A percentile compares a stretch with the other conserved stretches of the same genome.
These are phyloP conservation scores for Taphrina betulina DNA, from an alignment of 1,139 yeast species.

Conservation along the genomic window DNA sequence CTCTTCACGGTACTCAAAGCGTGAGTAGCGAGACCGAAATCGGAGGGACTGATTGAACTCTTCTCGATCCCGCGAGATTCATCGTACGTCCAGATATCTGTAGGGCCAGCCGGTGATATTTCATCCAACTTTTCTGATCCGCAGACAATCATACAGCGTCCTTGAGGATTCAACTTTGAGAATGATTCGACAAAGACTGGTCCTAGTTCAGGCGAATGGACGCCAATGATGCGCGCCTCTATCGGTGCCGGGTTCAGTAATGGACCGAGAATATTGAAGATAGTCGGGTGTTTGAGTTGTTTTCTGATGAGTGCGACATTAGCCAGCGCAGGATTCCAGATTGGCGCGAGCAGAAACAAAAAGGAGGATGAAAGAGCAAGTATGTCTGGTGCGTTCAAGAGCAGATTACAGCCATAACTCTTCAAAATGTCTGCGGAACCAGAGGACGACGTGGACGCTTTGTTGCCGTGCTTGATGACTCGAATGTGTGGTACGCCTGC, in stretches of 20 bases:
- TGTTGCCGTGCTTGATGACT: conserved; percentile 72
- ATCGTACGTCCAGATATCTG: conserved; percentile 63
- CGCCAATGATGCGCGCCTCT: conserved; percentile 81
- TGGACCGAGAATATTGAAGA: conserved; percentile 91
- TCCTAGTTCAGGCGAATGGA: conserved; percentile 75
- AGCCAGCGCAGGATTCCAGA: conserved; percentile 92
- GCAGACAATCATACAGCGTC: conserved; percentile 77
- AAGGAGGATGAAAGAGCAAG: conserved; percentile 50
- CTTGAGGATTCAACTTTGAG: conserved; percentile 55
- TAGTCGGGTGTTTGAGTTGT: conserved; percentile 81
- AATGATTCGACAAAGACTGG: conserved; percentile 82
- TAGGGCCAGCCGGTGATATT: conserved; percentile 80
- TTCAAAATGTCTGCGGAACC: conserved; percentile 89
- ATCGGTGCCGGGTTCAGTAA: conserved; percentile 86
- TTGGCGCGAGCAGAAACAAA: conserved; percentile 85
- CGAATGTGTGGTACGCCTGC: conserved; percentile 54
- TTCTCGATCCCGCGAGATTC: conserved; percentile 41
- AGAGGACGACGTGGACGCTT: conserved; percentile 87
- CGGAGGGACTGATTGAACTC: conserved; percentile 52
- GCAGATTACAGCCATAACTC: conserved; percentile 71
- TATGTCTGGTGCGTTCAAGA: conserved; percentile 58
- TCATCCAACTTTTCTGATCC: conserved; percentile 91
- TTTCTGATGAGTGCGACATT: conserved; percentile 75
- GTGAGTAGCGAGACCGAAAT: conserved; percentile 80
- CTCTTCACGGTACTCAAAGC: conserved; percentile 65